A percentile compares a stretch with the other conserved stretches of the same genome.
Evolutionary conservation across 371 early-diverging fungal genomes (phyloP).

Genomic region (Nematocida sp.): DNA sequence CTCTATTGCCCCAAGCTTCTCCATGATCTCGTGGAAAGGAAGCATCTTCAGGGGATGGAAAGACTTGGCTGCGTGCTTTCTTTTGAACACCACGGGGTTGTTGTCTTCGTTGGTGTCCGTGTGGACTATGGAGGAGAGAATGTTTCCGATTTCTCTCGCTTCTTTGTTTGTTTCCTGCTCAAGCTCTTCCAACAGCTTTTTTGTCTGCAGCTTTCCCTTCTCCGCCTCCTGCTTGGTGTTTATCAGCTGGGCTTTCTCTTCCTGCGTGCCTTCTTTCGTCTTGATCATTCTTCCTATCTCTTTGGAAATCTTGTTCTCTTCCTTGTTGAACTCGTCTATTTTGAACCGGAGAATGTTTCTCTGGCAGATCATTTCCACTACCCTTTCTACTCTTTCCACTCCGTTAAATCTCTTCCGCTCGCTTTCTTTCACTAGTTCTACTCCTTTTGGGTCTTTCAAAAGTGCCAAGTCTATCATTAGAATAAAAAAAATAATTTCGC

Average conservation of each 20-base stretch:
- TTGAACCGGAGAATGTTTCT: slow-evolving; percentile 54
- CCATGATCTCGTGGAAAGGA: slow-evolving; percentile 67
- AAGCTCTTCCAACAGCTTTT: slow-evolving; percentile 2
- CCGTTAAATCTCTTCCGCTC: slow-evolving; percentile 59
- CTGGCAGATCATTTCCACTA: slow-evolving; percentile 50
- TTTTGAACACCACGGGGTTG: slow-evolving; percentile 72
- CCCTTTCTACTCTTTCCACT: slow-evolving; percentile 26
- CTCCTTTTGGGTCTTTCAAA: slow-evolving; percentile 13
- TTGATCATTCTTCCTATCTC: slow-evolving; percentile 42
- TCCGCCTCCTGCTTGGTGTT: slow-evolving; percentile 15
- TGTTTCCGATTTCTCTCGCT: slow-evolving; percentile 77
- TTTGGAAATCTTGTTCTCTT: slow-evolving; percentile 52
- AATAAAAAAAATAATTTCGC: slow-evolving; percentile 1
- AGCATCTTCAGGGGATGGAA: slow-evolving; percentile 63
- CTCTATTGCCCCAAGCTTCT: slow-evolving; percentile 78
- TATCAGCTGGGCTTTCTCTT: slow-evolving; percentile 4
- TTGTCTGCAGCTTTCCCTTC: not conserved
- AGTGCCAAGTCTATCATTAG: slow-evolving; percentile 48
- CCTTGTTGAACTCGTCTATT: slow-evolving; percentile 56
- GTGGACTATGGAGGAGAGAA: slow-evolving; percentile 83
- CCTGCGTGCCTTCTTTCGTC: slow-evolving; percentile 26
- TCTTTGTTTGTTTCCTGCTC: slow-evolving; percentile 50
- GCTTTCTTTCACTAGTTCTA: slow-evolving; percentile 51
- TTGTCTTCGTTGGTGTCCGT: slow-evolving; percentile 79
- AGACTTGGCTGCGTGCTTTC: slow-evolving; percentile 57